Evolutionary conservation across 2,329 filamentous ascomycete species (phyloP).

Genomic region (Clonostachys chloroleuca): DNA sequence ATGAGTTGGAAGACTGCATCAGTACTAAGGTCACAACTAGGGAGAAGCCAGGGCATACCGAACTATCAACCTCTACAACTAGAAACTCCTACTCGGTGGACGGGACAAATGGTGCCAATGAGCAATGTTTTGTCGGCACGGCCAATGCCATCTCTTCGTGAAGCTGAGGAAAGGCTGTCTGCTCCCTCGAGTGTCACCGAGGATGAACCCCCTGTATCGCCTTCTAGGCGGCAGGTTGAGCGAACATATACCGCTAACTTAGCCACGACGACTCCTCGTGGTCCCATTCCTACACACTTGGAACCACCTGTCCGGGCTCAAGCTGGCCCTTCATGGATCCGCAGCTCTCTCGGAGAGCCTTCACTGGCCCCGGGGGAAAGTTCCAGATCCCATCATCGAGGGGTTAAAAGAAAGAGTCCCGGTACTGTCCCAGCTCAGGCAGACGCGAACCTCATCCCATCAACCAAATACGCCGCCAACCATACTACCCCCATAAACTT

Average conservation of each 20-base stretch:
- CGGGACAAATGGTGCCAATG: slow-evolving; percentile 31
- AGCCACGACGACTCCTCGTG: too few species aligned
- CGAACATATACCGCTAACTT: too few species aligned
- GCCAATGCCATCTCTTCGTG: slow-evolving; percentile 21
- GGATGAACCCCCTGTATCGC: slow-evolving; percentile 5
- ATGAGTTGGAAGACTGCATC: slow-evolving; percentile 16
- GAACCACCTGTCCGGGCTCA: slow-evolving; percentile 5
- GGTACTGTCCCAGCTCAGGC: too few species aligned
- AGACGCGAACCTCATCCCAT: too few species aligned
- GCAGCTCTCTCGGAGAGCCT: too few species aligned
- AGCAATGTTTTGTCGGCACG: slow-evolving; percentile 18
- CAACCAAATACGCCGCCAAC: too few species aligned
- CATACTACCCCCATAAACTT: too few species aligned
- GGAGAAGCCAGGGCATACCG: slow-evolving; percentile 10
- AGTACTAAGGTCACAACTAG: slow-evolving; percentile 12
- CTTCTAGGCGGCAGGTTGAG: not conserved
- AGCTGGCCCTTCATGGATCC: not conserved
- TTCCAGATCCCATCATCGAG: too few species aligned
- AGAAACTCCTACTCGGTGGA: slow-evolving; percentile 42
- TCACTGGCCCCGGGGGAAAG: too few species aligned
- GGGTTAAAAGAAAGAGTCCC: too few species aligned
- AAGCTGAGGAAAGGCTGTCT: slow-evolving; percentile 17
- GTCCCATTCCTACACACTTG: too few species aligned
- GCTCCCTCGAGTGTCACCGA: slow-evolving; percentile 9
- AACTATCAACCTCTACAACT: slow-evolving; percentile 11